Conservation (phyloP, 1,284 basidiomycete genomes). For the Rhodotorula glutinis region DNA sequence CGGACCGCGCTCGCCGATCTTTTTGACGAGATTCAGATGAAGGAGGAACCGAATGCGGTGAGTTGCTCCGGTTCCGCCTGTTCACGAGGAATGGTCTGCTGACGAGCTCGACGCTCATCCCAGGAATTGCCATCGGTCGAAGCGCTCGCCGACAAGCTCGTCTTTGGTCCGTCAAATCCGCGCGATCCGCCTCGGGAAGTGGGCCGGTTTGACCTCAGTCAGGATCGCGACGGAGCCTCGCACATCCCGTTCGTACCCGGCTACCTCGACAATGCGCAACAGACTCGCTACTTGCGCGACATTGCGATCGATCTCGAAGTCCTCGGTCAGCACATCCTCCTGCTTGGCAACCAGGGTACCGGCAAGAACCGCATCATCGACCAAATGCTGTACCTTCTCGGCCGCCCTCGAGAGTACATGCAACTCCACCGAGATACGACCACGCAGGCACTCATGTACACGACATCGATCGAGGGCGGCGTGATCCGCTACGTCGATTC, state of each 20-base stretch:
- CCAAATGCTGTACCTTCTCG: conserved; percentile 47
- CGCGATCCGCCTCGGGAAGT: conserved; percentile 29
- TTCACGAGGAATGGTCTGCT: conserved; percentile 1
- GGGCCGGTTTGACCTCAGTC: conserved; percentile 43
- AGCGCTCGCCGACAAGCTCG: conserved; percentile 29
- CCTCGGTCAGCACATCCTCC: conserved; percentile 47
- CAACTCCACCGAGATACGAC: conserved; percentile 44
- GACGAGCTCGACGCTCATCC: too few relatives aligned
- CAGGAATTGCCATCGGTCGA: conserved; percentile 37
- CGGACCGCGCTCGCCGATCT: conserved; percentile 43
- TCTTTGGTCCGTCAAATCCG: conserved; percentile 23
- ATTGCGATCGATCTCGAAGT: conserved; percentile 48
- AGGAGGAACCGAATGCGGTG: conserved; percentile 32
- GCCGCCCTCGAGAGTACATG: conserved; percentile 49
- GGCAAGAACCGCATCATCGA: conserved; percentile 51
- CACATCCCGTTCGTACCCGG: conserved; percentile 46
- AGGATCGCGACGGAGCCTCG: conserved; percentile 46
- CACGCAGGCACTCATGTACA: conserved; percentile 22
- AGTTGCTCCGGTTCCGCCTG: neutral
- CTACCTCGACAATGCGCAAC: conserved; percentile 45
- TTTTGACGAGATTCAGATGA: conserved; percentile 43
- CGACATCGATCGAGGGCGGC: conserved; percentile 43
- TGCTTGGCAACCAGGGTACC: conserved; percentile 49
- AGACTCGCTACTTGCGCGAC: conserved; percentile 45
- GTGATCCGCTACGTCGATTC: conserved; percentile 47